A percentile compares a stretch with the other conserved stretches of the same genome.
phyloP scores from a whole-genome alignment of 2,329 filamentous ascomycete genomes.

The Aspergillus latus region DNA sequence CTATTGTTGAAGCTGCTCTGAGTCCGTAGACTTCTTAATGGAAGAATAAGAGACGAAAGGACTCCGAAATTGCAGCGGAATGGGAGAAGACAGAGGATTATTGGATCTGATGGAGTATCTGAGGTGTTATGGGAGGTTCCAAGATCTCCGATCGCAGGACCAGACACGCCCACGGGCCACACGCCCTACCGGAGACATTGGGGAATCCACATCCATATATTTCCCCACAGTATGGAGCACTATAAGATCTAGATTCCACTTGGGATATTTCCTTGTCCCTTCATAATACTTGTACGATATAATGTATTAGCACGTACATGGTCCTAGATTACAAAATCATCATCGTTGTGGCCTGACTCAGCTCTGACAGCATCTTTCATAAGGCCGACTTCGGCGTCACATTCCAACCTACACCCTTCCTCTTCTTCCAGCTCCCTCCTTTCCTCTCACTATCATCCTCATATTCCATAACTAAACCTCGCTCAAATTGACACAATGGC shows the following conservation, averaged over 20 bases:
- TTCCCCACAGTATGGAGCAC: not conserved
- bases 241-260: not conserved
- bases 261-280: not conserved
- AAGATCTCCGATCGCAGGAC: not conserved
- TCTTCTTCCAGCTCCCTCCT: not conserved
- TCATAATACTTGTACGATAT: no score
- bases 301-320: no score
- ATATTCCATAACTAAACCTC: not conserved
- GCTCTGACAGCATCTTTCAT: not conserved
- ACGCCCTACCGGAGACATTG: not conserved
- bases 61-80: not conserved
- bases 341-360: not conserved
- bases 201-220: not conserved
- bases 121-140: not conserved
- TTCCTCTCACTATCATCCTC: not conserved
- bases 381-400: not conserved
- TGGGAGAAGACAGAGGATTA: not conserved
- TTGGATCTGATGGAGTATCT: not conserved
- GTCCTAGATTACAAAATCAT: not conserved
- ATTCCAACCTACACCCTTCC: not conserved
- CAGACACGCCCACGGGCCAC: not conserved
- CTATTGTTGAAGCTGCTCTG: no score
- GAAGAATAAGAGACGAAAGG: not conserved
- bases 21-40: not conserved
- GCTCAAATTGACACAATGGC: conserved; percentile 3